These are phyloP conservation scores for Leccinum longicurvipes DNA, from an alignment of 768 basidiomycete genomes.

Conservation along the genomic window DNA sequence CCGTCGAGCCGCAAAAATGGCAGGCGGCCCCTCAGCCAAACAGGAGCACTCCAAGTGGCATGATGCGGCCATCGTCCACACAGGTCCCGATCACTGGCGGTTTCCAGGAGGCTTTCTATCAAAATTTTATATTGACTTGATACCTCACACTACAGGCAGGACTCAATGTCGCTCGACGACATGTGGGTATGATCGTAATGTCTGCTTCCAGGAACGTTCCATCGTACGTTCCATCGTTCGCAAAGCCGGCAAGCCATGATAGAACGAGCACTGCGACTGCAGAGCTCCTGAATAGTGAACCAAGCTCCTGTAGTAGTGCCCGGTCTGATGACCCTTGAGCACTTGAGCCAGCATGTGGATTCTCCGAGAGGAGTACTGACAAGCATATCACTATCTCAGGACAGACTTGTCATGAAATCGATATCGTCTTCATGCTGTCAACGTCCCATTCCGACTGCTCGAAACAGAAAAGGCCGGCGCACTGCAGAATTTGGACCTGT, in stretches of 20 bases:
- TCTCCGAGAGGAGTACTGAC: background rate
- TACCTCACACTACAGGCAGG: background rate
- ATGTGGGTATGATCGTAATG: background rate
- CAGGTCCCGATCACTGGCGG: conserved; percentile 4
- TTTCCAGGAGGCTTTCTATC: conserved; percentile 5
- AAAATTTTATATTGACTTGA: background rate
- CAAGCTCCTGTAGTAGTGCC: background rate
- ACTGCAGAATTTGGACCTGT: background rate
- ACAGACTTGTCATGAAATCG: background rate
- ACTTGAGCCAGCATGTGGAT: too few species aligned
- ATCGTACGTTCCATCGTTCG: background rate
- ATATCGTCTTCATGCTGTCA: background rate
- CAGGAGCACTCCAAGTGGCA: background rate
- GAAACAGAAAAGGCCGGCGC: background rate
- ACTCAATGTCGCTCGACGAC: background rate
- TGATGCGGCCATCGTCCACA: background rate
- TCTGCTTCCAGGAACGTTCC: background rate
- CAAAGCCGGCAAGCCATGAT: background rate
- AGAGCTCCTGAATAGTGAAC: background rate
- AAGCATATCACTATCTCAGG: background rate
- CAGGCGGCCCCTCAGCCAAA: background rate
- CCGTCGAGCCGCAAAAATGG: background rate
- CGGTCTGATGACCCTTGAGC: too few species aligned
- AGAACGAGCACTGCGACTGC: background rate
- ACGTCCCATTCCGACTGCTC: background rate